Percentiles rank a stretch among this genome's conserved stretches.
Evolutionary conservation across 1,284 basidiomycete species (phyloP).

Genomic region (Cryptococcus amylolentus): DNA sequence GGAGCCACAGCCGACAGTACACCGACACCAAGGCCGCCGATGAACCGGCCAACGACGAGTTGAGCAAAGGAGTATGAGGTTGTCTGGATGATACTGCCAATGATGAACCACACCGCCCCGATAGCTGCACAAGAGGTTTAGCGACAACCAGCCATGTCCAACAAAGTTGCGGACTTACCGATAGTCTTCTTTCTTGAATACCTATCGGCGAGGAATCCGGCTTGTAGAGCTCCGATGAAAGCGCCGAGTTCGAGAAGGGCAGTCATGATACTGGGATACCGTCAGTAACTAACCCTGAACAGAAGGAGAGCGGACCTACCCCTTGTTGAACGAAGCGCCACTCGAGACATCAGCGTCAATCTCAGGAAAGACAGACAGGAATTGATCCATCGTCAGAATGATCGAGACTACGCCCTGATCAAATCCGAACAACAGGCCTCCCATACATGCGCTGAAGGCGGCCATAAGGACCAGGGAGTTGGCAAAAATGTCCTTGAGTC

Average conservation of each 20-base stretch:
- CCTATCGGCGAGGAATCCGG: conserved; percentile 33
- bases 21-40: conserved; percentile 33
- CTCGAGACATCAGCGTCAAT: conserved; percentile 16
- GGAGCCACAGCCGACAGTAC: conserved; percentile 44
- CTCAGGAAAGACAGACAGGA: conserved; percentile 33
- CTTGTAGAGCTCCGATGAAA: conserved; percentile 29
- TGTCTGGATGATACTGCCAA: conserved; percentile 36
- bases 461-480: conserved; percentile 15
- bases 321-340: conserved; percentile 24
- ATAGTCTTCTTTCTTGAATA: conserved; percentile 28
- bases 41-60: conserved; percentile 32
- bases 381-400: conserved; percentile 31
- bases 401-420: conserved; percentile 42
- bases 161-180: conserved; percentile 18
- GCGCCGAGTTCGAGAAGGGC: conserved; percentile 40
- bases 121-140: conserved; percentile 7
- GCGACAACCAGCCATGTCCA: neutral
- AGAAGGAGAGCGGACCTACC: conserved; percentile 1
- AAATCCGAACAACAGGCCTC: neutral
- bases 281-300: neutral
- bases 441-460: conserved; percentile 2
- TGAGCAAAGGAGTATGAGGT: conserved; percentile 17
- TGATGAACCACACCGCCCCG: conserved; percentile 25
- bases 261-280: conserved; percentile 26
- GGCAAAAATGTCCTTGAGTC: conserved; percentile 17